Base-by-base conservation (phyloP, 257 asterid genomes). In the Solanum ossicruentum region DNA sequence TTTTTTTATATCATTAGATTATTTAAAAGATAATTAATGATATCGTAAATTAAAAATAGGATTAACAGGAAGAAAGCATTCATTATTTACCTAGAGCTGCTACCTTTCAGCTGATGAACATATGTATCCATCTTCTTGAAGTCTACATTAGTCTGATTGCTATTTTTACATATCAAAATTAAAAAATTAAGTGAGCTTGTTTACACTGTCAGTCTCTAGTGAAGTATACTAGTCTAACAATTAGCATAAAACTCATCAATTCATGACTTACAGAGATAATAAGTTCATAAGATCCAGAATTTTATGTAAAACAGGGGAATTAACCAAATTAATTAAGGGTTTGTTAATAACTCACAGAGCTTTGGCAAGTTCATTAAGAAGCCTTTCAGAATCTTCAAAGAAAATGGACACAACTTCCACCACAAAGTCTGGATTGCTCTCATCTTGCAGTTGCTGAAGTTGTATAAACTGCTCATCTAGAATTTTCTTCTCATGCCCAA, bases 31-130 rank as follows among this genome's bases (percentile, higher is more conserved):
- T 45, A 73, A 23, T 8, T 45, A 21, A 0, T 21, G 2, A 26
- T 1, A 21, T 20, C 12, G 7, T 21, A 4, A 32, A 17, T 28
- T 28, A 21, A 21, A 67, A 67, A 13, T 23, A 9, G 17, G 43
- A 47, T 13, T 26, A 28, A 5, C 56, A 54, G 58, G 58, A 11
- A 54, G 58, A 54, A 54, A 54, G 41, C 6, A 36, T 36, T 2
- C 41, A 36, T 0, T 56, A 26, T 8, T 61, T 86, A 85, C 91
- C 91, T 89, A 70, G 89, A 89, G 77, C 91, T 87, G 89, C 89
- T 89, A 55, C 91, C 91, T 41, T 89, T 89, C 69, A 89, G 72
- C 70, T 89, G 91, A 77, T 89, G 91, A 87, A 89, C 91, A 85
- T 89, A 83, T 7, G 89, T 89, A 80, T 89, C 89, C 58, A 89